Conservation (phyloP, 129 eudicot species). For the Artemisia tridentata region DNA sequence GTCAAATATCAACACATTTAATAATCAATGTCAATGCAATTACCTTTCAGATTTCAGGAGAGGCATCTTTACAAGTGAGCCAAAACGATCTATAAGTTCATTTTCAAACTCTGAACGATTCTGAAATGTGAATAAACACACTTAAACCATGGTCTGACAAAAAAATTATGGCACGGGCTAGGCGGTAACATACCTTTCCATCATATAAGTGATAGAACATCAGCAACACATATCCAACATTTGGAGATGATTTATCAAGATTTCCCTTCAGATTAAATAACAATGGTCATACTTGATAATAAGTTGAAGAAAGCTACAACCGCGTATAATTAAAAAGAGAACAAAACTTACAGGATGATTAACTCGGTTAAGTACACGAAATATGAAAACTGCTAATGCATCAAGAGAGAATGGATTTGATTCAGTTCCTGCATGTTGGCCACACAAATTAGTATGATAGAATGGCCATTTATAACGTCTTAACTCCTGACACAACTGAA, state of each 20-base stretch:
- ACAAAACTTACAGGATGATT: conserved; percentile 77
- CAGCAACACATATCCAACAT: conserved; percentile 85
- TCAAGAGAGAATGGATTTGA: conserved; percentile 93
- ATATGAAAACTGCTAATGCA: conserved; percentile 82
- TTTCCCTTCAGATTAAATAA: conserved; percentile 58
- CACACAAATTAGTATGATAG: conserved; percentile 1
- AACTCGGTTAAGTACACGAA: conserved; percentile 78
- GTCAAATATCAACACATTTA: neutral
- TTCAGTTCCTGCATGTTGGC: conserved; percentile 67
- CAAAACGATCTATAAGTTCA: conserved; percentile 89
- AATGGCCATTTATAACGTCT: neutral
- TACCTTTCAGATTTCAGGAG: conserved; percentile 76
- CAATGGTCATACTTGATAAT: conserved; percentile 1
- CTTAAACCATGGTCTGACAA: neutral
- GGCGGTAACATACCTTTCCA: conserved; percentile 60
- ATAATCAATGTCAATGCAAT: neutral
- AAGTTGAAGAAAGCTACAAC: conserved; percentile 16
- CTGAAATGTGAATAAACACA: conserved; percentile 36
- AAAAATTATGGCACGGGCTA: neutral
- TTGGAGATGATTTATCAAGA: conserved; percentile 87
- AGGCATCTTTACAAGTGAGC: conserved; percentile 95
- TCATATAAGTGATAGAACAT: conserved; percentile 95
- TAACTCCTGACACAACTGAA: neutral
- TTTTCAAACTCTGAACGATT: conserved; percentile 74
- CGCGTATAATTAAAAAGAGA: conserved; percentile 1